phyloP scores from a whole-genome alignment of 352 stramenopile genomes.

The Pythium insidiosum region DNA sequence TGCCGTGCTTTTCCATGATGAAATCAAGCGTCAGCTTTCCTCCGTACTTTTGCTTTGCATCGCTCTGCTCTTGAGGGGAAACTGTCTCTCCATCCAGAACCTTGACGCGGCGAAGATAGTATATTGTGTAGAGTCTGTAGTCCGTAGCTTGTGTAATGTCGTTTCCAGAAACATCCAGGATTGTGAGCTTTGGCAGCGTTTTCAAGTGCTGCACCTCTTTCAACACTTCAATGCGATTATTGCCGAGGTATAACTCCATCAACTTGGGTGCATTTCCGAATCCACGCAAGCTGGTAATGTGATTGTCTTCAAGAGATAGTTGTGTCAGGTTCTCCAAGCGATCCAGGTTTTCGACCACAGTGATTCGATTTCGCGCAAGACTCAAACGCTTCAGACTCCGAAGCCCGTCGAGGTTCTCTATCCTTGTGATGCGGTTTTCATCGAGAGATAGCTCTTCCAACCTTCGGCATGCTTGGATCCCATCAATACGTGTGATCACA shows the following conservation, averaged over 20 bases:
- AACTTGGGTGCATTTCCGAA: slow-evolving; percentile 51
- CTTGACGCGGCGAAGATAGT: slow-evolving; percentile 74
- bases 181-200: slow-evolving; percentile 74
- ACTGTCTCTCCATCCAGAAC: slow-evolving; percentile 76
- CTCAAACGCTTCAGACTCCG: slow-evolving; percentile 64
- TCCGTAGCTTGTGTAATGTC: slow-evolving; percentile 44
- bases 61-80: slow-evolving; percentile 61
- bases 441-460: slow-evolving; percentile 75
- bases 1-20: slow-evolving; percentile 70
- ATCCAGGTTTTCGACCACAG: slow-evolving; percentile 49
- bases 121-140: slow-evolving; percentile 79
- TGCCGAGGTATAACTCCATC: slow-evolving; percentile 86
- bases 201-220: slow-evolving; percentile 81
- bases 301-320: slow-evolving; percentile 82
- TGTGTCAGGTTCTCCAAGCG: slow-evolving; percentile 54
- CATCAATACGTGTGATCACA: slow-evolving; percentile 45
- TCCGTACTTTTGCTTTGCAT: slow-evolving; percentile 84
- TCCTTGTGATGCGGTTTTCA: slow-evolving; percentile 63
- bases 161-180: slow-evolving; percentile 82
- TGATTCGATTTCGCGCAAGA: slow-evolving; percentile 71
- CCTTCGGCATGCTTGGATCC: slow-evolving; percentile 35
- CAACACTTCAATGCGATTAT: slow-evolving; percentile 73
- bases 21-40: slow-evolving; percentile 82
- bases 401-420: slow-evolving; percentile 59
- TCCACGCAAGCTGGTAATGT: slow-evolving; percentile 61